Percentiles rank a stretch among this genome's conserved stretches.
phyloP scores from a whole-genome alignment of 176 grass and related monocot genomes.

The Alopecurus myosuroides region DNA sequence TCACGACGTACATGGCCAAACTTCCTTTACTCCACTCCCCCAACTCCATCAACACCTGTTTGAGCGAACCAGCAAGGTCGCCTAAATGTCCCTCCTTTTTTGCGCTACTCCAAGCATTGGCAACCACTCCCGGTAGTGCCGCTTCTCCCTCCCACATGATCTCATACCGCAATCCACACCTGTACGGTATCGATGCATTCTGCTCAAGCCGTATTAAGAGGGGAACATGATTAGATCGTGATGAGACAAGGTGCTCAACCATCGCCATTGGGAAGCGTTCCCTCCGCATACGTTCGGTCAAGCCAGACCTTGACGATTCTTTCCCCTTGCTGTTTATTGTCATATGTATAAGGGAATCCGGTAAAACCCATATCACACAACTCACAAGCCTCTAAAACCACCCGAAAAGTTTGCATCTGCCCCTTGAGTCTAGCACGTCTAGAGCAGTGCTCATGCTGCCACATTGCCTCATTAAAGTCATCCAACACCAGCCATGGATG shows the following conservation, averaged over 20 bases:
- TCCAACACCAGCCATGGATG: background rate
- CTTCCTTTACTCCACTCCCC: background rate
- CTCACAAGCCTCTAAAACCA: background rate
- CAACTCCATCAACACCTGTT: background rate
- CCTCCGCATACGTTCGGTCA: background rate
- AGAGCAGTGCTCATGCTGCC: background rate
- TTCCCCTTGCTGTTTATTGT: background rate
- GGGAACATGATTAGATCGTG: background rate
- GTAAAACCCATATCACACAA: background rate
- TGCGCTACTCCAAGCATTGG: background rate
- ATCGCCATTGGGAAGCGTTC: background rate
- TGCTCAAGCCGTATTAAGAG: rapidly evolving
- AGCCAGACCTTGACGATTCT: background rate
- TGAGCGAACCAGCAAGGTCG: background rate
- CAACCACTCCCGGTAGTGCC: background rate
- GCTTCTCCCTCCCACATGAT: background rate
- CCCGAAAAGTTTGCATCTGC: too few relatives aligned
- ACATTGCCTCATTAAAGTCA: background rate
- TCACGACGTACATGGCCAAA: background rate
- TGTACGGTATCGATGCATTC: background rate
- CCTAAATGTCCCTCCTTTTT: background rate
- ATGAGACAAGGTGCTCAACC: background rate
- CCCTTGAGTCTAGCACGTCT: background rate
- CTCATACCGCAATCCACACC: background rate
- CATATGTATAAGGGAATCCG: background rate